phyloP scores from a whole-genome alignment of 2,329 filamentous ascomycete species.

The Emericellopsis atlantica region DNA sequence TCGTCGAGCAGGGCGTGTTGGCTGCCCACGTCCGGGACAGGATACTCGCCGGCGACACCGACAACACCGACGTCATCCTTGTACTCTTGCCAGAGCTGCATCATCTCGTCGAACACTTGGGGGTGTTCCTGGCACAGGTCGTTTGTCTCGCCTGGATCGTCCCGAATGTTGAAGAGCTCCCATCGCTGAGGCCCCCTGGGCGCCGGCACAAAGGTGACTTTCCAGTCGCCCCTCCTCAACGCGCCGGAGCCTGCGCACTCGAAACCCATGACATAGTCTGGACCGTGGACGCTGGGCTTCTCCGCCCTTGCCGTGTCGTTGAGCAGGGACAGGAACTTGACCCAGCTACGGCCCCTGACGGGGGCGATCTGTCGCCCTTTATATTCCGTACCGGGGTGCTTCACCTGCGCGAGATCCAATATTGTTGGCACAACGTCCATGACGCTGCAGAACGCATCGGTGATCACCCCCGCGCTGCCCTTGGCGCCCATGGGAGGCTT shows the following conservation, averaged over 20 bases:
- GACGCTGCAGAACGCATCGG: slow-evolving; percentile 19
- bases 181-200: slow-evolving; percentile 15
- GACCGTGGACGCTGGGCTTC: slow-evolving; percentile 23
- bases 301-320: slow-evolving; percentile 4
- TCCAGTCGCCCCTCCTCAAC: slow-evolving; percentile 20
- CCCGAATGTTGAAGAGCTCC: slow-evolving; percentile 18
- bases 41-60: neutral
- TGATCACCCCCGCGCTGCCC: slow-evolving; percentile 21
- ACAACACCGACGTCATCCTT: neutral
- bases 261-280: slow-evolving; percentile 14
- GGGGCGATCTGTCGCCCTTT: slow-evolving; percentile 31
- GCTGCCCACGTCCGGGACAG: neutral
- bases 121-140: slow-evolving; percentile 13
- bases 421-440: slow-evolving; percentile 37
- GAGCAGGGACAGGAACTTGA: slow-evolving; percentile 1
- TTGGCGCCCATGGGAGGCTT: slow-evolving; percentile 30
- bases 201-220: slow-evolving; percentile 15
- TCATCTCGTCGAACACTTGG: slow-evolving; percentile 13
- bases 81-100: slow-evolving; percentile 21
- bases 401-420: slow-evolving; percentile 28
- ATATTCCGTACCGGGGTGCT: slow-evolving; percentile 21
- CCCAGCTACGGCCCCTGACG: slow-evolving; percentile 27
- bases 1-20: slow-evolving; percentile 1
- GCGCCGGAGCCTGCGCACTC: slow-evolving; percentile 20
- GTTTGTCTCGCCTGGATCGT: slow-evolving; percentile 17